These are phyloP conservation scores for Panicum virgatum DNA, from an alignment of 202 grass and related monocot genomes.

Conservation along the genomic window DNA sequence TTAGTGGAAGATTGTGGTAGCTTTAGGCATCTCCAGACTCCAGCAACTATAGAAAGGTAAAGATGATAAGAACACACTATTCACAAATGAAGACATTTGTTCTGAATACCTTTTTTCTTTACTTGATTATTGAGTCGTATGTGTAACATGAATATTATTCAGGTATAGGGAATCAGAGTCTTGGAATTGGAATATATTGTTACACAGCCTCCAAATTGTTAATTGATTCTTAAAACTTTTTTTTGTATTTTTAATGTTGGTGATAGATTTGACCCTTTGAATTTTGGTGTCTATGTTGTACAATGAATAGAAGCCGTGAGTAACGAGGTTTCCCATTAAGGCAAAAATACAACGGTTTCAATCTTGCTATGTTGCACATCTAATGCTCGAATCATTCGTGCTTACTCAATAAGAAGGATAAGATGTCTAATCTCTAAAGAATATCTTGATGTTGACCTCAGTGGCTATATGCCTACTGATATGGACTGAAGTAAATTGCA, in stretches of 20 bases:
- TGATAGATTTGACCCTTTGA: neutral
- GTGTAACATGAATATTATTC: neutral
- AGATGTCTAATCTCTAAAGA: neutral
- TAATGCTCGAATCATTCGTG: neutral
- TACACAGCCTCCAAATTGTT: neutral
- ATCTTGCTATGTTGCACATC: neutral
- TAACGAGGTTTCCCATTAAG: neutral
- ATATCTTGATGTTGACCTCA: neutral
- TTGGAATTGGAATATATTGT: constrained; percentile 1
- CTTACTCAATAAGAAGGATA: neutral
- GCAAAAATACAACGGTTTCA: neutral
- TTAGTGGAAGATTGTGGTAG: constrained; percentile 6
- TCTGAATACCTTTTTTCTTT: neutral
- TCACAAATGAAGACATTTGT: neutral
- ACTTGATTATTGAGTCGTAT: neutral
- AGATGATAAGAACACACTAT: neutral
- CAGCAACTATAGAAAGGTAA: neutral
- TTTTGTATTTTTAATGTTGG: neutral
- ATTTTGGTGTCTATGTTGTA: neutral
- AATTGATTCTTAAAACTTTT: constrained; percentile 20
- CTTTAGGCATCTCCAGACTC: constrained; percentile 27
- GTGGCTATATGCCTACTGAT: neutral
- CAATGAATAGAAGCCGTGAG: neutral
- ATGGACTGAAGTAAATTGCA: neutral
- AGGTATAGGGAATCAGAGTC: neutral